phyloP scores from a whole-genome alignment of 2,329 filamentous ascomycete genomes.

The Penicillium crustosum region DNA sequence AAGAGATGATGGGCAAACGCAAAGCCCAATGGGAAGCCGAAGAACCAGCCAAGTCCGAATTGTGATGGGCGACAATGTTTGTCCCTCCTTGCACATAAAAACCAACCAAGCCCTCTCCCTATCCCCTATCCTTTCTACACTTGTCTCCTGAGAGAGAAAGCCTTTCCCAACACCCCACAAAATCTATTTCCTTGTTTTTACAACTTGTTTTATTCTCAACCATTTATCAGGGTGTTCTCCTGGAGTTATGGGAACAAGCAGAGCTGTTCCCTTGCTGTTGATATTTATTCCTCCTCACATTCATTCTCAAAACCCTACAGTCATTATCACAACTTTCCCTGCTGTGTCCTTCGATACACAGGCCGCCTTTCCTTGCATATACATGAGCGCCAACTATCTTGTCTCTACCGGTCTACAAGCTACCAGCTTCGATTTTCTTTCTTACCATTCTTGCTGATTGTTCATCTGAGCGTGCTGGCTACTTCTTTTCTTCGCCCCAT shows the following conservation, averaged over 20 bases:
- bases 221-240: background rate
- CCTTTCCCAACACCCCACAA: background rate
- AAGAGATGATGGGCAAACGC: slow-evolving; percentile 66
- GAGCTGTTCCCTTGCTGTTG: background rate
- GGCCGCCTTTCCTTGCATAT: slow-evolving; percentile 20
- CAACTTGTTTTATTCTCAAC: background rate
- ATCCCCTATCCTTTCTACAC: background rate
- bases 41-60: slow-evolving; percentile 23
- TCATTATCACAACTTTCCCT: background rate
- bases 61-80: slow-evolving; percentile 15
- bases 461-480: slow-evolving; percentile 4
- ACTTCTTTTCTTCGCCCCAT: background rate
- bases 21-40: slow-evolving; percentile 33
- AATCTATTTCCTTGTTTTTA: background rate
- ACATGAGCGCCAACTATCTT: slow-evolving; percentile 24
- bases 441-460: slow-evolving; percentile 10
- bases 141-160: background rate
- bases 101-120: background rate
- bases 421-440: slow-evolving; percentile 10
- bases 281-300: background rate
- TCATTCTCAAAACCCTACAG: background rate
- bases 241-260: background rate
- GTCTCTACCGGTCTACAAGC: slow-evolving; percentile 13
- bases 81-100: background rate
- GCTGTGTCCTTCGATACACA: background rate